phyloP scores from a whole-genome alignment of 2,329 filamentous ascomycete species.

The Phyllosticta capitalensis region DNA sequence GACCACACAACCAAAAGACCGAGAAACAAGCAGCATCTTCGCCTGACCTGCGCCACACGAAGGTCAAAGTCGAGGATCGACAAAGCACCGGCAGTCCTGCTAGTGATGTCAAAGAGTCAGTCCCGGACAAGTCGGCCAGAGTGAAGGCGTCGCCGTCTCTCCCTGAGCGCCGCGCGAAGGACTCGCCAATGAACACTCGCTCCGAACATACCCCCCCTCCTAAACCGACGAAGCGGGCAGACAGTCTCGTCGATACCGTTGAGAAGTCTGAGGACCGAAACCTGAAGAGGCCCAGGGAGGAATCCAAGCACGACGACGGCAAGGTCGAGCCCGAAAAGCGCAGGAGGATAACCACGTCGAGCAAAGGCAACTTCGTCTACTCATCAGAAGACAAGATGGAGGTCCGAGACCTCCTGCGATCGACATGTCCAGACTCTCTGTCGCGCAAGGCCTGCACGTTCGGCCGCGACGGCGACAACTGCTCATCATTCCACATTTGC shows the following conservation, averaged over 20 bases:
- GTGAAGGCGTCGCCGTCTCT: no score
- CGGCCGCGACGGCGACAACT: not conserved
- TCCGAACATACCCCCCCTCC: no score
- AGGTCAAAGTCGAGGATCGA: no score
- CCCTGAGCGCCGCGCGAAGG: no score
- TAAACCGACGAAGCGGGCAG: not conserved
- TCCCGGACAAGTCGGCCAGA: no score
- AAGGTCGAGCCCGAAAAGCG: not conserved
- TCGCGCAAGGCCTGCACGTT: not conserved
- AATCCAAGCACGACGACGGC: not conserved
- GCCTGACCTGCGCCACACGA: no score
- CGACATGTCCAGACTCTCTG: not conserved
- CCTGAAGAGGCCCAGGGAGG: not conserved
- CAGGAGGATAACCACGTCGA: not conserved
- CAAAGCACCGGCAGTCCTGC: no score
- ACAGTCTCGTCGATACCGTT: not conserved
- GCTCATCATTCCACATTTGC: not conserved
- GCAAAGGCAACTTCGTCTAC: not conserved
- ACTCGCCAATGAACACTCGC: no score
- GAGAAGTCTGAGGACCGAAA: not conserved
- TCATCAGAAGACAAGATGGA: not conserved
- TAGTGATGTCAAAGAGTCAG: no score
- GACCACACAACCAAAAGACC: no score
- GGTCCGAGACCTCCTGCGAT: not conserved
- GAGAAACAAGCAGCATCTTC: no score